A percentile compares a stretch with the other conserved stretches of the same genome.
Evolutionary conservation across 2,329 filamentous ascomycete genomes (phyloP).

Genomic region (Nigrospora osmanthi): DNA sequence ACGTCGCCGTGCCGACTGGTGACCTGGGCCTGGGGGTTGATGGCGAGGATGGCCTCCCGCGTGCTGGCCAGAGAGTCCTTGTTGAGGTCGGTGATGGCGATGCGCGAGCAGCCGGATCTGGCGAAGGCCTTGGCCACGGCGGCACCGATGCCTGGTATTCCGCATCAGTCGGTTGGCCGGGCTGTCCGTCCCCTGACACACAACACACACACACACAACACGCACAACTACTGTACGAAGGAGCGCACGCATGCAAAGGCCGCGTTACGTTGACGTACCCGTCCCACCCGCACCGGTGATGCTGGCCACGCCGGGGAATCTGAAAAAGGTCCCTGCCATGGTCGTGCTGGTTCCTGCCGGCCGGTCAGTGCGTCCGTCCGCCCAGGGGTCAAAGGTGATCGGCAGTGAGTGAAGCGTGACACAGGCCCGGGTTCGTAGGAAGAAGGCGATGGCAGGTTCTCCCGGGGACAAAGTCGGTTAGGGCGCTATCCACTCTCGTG

Average conservation of each 20-base stretch:
- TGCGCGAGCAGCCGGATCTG: conserved; percentile 36
- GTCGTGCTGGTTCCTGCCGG: not conserved
- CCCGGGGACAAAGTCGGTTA: too few relatives aligned
- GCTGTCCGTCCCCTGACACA: not conserved
- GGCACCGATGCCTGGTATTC: conserved; percentile 42
- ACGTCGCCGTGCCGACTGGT: conserved; percentile 34
- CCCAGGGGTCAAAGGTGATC: too few relatives aligned
- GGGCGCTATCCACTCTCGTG: too few relatives aligned
- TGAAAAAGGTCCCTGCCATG: conserved; percentile 11
- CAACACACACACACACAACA: too few relatives aligned
- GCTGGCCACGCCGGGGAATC: conserved; percentile 35
- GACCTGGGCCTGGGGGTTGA: conserved; percentile 25
- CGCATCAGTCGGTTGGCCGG: not conserved
- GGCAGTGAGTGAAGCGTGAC: too few relatives aligned
- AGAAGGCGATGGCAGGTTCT: too few relatives aligned
- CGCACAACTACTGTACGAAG: too few relatives aligned
- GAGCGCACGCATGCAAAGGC: too few relatives aligned
- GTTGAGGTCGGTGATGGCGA: conserved; percentile 48
- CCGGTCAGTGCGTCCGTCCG: too few relatives aligned
- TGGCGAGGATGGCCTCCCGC: conserved; percentile 19
- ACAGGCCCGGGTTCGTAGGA: too few relatives aligned
- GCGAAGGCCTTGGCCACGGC: conserved; percentile 44
- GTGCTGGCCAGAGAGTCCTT: conserved; percentile 27
- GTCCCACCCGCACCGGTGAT: conserved; percentile 40
- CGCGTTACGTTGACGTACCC: conserved; percentile 19